A percentile compares a stretch with the other conserved stretches of the same genome.
Conservation (phyloP, 1,139 yeast genomes). For the Eremothecium cymbalariae region DNA sequence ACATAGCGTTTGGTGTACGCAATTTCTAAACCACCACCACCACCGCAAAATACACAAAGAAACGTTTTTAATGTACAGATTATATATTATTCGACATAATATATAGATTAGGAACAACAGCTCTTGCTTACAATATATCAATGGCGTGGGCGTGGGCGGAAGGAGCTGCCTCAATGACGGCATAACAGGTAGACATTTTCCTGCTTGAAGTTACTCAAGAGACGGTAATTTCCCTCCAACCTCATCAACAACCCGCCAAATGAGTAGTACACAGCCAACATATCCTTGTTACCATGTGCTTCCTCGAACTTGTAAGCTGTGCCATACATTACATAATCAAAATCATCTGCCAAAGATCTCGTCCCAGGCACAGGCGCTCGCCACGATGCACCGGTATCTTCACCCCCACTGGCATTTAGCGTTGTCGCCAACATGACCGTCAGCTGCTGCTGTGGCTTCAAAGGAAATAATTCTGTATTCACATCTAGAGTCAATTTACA, state of each 20-base stretch:
- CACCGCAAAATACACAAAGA: too few species aligned
- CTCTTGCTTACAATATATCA: not conserved
- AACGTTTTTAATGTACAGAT: not conserved
- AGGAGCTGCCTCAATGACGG: constrained; percentile 38
- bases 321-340: constrained; percentile 97
- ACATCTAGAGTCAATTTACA: constrained; percentile 83
- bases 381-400: constrained; percentile 51
- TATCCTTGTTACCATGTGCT: constrained; percentile 48
- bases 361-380: constrained; percentile 84
- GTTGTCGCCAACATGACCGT: constrained; percentile 85
- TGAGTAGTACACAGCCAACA: constrained; percentile 82
- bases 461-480: constrained; percentile 89
- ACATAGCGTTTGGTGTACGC: constrained; percentile 49
- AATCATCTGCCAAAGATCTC: constrained; percentile 85
- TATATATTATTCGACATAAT: constrained; percentile 6
- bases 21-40: constrained; percentile 30
- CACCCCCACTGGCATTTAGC: constrained; percentile 52
- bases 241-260: constrained; percentile 94
- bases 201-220: constrained; percentile 80
- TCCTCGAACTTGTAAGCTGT: constrained; percentile 97
- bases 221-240: constrained; percentile 90
- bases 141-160: not conserved
- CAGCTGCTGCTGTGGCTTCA: constrained; percentile 64
- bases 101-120: constrained; percentile 4
- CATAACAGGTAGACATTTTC: constrained; percentile 87